Conservation (phyloP, 2,329 filamentous ascomycete species). For the Xylariales sp. region DNA sequence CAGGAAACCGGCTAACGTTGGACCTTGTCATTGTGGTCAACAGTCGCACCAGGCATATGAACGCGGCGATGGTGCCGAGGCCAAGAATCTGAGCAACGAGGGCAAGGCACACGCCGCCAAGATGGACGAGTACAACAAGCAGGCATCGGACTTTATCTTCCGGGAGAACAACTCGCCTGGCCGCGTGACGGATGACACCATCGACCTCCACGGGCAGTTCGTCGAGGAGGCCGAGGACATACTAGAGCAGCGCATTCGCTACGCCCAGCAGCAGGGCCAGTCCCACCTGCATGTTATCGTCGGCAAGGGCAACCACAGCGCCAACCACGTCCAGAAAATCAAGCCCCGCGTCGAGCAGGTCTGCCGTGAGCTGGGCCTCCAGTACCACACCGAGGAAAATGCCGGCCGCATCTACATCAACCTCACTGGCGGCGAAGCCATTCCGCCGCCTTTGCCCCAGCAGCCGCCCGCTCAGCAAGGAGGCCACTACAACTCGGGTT, state of each 20-base stretch:
- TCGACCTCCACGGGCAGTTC: conserved; percentile 92
- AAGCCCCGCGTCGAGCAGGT: conserved; percentile 91
- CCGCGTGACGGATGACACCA: conserved; percentile 72
- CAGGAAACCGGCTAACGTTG: too few species aligned
- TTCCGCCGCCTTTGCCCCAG: conserved; percentile 42
- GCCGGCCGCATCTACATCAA: conserved; percentile 86
- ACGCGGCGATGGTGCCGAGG: conserved; percentile 74
- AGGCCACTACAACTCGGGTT: conserved; percentile 29
- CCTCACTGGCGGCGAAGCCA: conserved; percentile 66
- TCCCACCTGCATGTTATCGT: conserved; percentile 91
- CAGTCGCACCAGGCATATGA: conserved; percentile 77
- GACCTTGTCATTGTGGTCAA: too few species aligned
- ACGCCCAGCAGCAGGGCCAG: conserved; percentile 69
- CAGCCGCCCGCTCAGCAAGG: conserved; percentile 28
- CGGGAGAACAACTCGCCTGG: conserved; percentile 84
- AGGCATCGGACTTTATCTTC: conserved; percentile 93
- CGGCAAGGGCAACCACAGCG: conserved; percentile 87
- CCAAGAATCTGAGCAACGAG: conserved; percentile 79
- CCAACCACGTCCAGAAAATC: conserved; percentile 81
- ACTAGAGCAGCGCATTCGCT: conserved; percentile 77
- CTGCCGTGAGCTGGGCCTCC: conserved; percentile 75
- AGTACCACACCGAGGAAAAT: conserved; percentile 81
- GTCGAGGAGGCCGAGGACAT: conserved; percentile 94
- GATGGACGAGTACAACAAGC: conserved; percentile 85
- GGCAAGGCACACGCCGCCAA: conserved; percentile 74